These are phyloP conservation scores for Scorias spongiosa DNA, from an alignment of 2,329 filamentous ascomycete genomes.

Conservation along the genomic window DNA sequence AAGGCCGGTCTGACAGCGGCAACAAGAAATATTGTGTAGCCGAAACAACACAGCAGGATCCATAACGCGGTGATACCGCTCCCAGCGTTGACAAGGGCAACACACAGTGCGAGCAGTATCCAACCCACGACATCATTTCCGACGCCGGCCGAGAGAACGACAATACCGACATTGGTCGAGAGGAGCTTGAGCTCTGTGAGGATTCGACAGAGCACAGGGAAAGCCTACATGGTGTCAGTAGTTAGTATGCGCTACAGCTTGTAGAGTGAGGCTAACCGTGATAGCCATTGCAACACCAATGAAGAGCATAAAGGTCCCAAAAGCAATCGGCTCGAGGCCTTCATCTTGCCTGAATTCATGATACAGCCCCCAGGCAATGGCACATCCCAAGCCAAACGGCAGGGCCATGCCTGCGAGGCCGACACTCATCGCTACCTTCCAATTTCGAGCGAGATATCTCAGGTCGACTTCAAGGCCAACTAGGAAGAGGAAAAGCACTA, in stretches of 20 bases:
- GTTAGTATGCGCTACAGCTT: neutral
- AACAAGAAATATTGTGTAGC: conserved; percentile 61
- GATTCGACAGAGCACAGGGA: conserved; percentile 88
- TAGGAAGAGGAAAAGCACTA: conserved; percentile 75
- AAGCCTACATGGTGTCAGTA: conserved; percentile 32
- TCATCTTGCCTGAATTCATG: conserved; percentile 50
- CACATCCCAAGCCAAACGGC: conserved; percentile 69
- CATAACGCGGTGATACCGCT: conserved; percentile 71
- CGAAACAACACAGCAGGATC: conserved; percentile 62
- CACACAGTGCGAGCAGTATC: conserved; percentile 84
- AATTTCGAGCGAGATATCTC: conserved; percentile 61
- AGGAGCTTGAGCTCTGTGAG: conserved; percentile 81
- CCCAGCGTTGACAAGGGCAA: conserved; percentile 79
- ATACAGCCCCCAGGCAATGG: conserved; percentile 68
- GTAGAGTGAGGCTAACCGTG: conserved; percentile 39
- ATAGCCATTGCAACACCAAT: conserved; percentile 90
- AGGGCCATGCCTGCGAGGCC: conserved; percentile 65
- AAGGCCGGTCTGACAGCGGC: conserved; percentile 61
- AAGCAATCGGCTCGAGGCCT: conserved; percentile 41
- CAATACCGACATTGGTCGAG: conserved; percentile 67
- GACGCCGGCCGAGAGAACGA: conserved; percentile 77
- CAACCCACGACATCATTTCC: conserved; percentile 86
- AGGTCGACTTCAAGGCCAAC: conserved; percentile 80
- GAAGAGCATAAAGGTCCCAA: conserved; percentile 56
- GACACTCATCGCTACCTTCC: conserved; percentile 64